These are phyloP conservation scores for Protomyces macrosporus DNA, from an alignment of 1,139 yeast species.

Conservation along the genomic window DNA sequence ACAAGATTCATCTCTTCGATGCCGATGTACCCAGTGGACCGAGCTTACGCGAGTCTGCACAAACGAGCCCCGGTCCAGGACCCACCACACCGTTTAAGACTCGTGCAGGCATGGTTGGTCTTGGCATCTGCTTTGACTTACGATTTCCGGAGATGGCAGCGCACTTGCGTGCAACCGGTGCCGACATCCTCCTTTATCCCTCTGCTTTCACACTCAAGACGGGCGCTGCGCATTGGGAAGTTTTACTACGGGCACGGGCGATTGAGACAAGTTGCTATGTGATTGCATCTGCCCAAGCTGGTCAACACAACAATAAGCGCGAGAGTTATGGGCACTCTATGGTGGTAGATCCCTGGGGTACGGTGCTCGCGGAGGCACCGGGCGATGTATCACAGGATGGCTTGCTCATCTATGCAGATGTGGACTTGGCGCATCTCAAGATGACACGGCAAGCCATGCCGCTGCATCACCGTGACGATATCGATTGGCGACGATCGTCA, in stretches of 20 bases:
- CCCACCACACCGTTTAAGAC: slow-evolving; percentile 55
- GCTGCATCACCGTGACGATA: background rate
- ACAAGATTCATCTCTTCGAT: slow-evolving; percentile 83
- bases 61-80: slow-evolving; percentile 71
- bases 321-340: slow-evolving; percentile 78
- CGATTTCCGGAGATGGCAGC: slow-evolving; percentile 81
- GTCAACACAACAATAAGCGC: slow-evolving; percentile 56
- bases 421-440: slow-evolving; percentile 51
- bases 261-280: slow-evolving; percentile 81
- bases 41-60: slow-evolving; percentile 63
- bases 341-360: slow-evolving; percentile 83
- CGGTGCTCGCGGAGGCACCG: slow-evolving; percentile 57
- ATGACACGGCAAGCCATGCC: slow-evolving; percentile 34
- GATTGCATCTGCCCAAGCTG: slow-evolving; percentile 87
- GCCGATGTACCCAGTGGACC: slow-evolving; percentile 61
- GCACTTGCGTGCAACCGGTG: slow-evolving; percentile 62
- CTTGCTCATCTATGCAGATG: slow-evolving; percentile 62
- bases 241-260: slow-evolving; percentile 74
- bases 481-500: background rate
- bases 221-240: slow-evolving; percentile 86
- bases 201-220: slow-evolving; percentile 90
- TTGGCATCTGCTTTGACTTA: slow-evolving; percentile 79
- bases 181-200: slow-evolving; percentile 73
- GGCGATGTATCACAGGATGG: slow-evolving; percentile 47
- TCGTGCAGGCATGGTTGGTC: slow-evolving; percentile 60